Conservation (phyloP, 1,284 basidiomycete genomes). For the Malassezia dermatis region DNA sequence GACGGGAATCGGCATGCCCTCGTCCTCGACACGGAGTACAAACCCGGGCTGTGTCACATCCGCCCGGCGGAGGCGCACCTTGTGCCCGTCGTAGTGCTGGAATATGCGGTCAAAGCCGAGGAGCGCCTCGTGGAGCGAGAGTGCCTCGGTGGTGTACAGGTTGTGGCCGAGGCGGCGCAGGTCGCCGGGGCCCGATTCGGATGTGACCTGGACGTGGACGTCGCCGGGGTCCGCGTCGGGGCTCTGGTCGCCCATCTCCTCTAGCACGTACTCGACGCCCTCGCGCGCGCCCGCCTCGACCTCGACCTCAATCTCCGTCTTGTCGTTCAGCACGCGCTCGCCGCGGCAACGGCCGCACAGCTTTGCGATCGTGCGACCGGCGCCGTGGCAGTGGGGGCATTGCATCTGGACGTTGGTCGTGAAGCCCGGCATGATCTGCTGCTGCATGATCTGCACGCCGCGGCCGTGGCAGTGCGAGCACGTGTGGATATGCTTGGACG, state of each 20-base stretch:
- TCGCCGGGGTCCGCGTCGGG: conserved; percentile 44
- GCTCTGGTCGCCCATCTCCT: conserved; percentile 39
- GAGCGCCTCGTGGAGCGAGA: conserved; percentile 41
- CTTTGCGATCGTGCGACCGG: conserved; percentile 34
- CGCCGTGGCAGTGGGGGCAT: conserved; percentile 37
- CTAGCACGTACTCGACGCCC: conserved; percentile 33
- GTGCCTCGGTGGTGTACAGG: conserved; percentile 35
- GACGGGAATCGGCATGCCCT: conserved; percentile 41
- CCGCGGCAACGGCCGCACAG: conserved; percentile 34
- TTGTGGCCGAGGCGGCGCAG: conserved; percentile 35
- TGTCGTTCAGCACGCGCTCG: conserved; percentile 33
- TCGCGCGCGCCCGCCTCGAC: conserved; percentile 36
- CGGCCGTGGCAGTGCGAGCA: conserved; percentile 36
- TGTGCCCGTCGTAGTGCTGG: conserved; percentile 39
- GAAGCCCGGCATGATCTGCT: conserved; percentile 48
- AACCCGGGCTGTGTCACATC: conserved; percentile 38
- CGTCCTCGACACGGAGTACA: conserved; percentile 26
- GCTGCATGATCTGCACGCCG: conserved; percentile 37
- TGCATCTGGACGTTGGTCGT: conserved; percentile 39
- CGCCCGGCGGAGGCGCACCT: conserved; percentile 25
- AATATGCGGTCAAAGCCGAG: conserved; percentile 38
- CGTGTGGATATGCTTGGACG: conserved; percentile 34
- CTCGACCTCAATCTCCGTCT: conserved; percentile 36
- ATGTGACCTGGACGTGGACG: conserved; percentile 32
- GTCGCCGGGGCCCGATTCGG: conserved; percentile 23